Conservation (phyloP, 2,329 filamentous ascomycete genomes). For the Verticillium dahliae region DNA sequence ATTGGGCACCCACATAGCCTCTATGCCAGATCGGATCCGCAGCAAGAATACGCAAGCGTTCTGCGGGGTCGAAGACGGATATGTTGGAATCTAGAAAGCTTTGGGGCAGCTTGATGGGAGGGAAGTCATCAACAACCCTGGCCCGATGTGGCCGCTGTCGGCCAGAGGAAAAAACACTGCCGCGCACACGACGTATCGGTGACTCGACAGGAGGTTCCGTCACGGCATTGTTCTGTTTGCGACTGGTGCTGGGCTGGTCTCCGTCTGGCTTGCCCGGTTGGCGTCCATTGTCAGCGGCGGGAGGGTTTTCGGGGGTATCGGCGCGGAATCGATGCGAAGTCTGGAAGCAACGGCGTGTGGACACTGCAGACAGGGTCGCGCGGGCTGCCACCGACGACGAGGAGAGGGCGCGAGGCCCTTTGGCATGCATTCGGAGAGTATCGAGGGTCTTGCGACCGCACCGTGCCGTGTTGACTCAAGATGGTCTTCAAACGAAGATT, state of each 20-base stretch:
- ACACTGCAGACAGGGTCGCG: background rate
- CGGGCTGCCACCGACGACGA: constrained; percentile 10
- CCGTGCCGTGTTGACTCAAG: background rate
- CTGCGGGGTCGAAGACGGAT: constrained; percentile 24
- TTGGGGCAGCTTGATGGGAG: constrained; percentile 47
- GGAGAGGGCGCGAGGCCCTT: constrained; percentile 16
- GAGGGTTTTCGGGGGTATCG: constrained; percentile 6
- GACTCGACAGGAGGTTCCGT: background rate
- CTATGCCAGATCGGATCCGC: constrained; percentile 10
- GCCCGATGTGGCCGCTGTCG: constrained; percentile 25
- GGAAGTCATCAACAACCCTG: constrained; percentile 32
- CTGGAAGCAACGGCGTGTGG: constrained; percentile 9
- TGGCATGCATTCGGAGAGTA: constrained; percentile 17
- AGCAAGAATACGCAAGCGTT: constrained; percentile 12
- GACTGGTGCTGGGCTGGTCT: constrained; percentile 7
- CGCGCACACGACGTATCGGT: constrained; percentile 5
- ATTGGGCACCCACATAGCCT: constrained; percentile 11
- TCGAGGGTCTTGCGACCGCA: background rate
- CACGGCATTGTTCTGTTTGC: background rate
- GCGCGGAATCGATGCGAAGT: constrained; percentile 9
- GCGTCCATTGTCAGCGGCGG: constrained; percentile 9
- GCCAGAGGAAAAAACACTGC: constrained; percentile 15
- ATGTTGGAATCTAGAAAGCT: constrained; percentile 51
- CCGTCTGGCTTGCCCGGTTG: constrained; percentile 9
- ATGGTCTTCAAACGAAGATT: background rate